Base-by-base conservation (phyloP, 495 filamentous ascomycete species). In the Articulospora tetracladia region DNA sequence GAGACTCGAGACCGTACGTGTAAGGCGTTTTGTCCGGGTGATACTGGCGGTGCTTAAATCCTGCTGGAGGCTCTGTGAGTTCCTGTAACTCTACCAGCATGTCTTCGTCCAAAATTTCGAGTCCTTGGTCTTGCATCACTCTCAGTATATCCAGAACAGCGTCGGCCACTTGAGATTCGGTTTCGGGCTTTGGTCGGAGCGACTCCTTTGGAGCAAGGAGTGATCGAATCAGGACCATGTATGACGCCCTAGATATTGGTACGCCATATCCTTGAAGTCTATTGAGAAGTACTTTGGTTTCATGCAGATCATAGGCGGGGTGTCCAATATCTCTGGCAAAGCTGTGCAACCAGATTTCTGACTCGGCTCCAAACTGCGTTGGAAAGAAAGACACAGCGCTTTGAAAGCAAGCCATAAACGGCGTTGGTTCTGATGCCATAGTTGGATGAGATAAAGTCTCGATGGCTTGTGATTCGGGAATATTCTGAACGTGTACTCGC, bases 371-470 rank as follows among this genome's bases (percentile, higher is more conserved):
- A 26, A 70, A 67, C 19, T 69, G 49, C 4, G 60, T 57, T n/a
- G 76, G 71, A 36, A 71, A 66, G 19, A 24, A 53, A 6, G 72
- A 57, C 7, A 78, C 59, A 3, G 66, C 66, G 19, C 67, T 58
- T 56, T 83, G 70, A 30, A 84, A 78, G 20, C 72, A 71, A 15
- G 60, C 66, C 26, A 85, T 64, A 59, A 84, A 85, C 7, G 74
- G 58, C 4, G 80, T 85, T 4, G 80, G 80, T 1, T 61, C 52
- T 8, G 39, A 59, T 63, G 81, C 82, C 12, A 70, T 63, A 12
- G 69, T 69, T 10, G 73, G 74, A 30, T 58, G 47, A 7, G 82
- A 81, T 46, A 86, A 65, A 27, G 73, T 61, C 34, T 49, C 57
- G 4, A 68, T 57, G 17, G 72, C 73, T 47, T 70, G 64, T 2